A percentile compares a stretch with the other conserved stretches of the same genome.
Evolutionary conservation across 352 stramenopile genomes (phyloP).

Genomic region (Phytophthora boehmeriae): DNA sequence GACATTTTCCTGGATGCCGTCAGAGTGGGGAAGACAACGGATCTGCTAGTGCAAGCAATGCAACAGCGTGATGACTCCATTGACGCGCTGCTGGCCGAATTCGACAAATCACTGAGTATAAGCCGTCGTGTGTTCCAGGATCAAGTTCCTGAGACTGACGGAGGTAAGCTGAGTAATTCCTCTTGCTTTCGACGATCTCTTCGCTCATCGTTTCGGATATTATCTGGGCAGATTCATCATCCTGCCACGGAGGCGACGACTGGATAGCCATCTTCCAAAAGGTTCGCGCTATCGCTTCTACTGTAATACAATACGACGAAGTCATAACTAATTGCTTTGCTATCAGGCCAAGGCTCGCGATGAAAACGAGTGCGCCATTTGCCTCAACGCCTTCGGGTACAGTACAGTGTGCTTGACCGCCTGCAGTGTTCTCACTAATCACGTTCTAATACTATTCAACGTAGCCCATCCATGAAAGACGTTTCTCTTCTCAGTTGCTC

Average conservation of each 20-base stretch:
- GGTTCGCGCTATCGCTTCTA: conserved; percentile 15
- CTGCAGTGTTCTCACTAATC: neutral
- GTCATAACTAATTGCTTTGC: neutral
- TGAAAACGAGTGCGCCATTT: conserved; percentile 83
- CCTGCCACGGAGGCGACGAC: conserved; percentile 26
- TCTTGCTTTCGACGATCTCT: neutral
- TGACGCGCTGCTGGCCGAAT: conserved; percentile 77
- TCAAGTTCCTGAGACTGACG: conserved; percentile 41
- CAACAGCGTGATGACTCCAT: conserved; percentile 76
- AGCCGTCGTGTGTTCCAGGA: conserved; percentile 72
- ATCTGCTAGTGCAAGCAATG: conserved; percentile 67
- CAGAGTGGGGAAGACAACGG: conserved; percentile 63
- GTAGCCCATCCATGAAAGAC: conserved; percentile 39
- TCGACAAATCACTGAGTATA: conserved; percentile 69
- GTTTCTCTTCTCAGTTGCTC: conserved; percentile 78
- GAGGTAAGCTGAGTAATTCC: conserved; percentile 15
- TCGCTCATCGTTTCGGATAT: neutral
- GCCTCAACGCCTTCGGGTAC: conserved; percentile 75
- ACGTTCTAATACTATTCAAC: neutral
- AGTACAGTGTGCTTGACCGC: neutral
- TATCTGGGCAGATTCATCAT: neutral
- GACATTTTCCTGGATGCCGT: neutral
- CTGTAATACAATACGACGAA: neutral
- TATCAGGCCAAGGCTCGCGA: conserved; percentile 45
- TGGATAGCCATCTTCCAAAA: conserved; percentile 52